Base-by-base conservation (phyloP, 2,329 filamentous ascomycete species). In the Didymella arachidicola region DNA sequence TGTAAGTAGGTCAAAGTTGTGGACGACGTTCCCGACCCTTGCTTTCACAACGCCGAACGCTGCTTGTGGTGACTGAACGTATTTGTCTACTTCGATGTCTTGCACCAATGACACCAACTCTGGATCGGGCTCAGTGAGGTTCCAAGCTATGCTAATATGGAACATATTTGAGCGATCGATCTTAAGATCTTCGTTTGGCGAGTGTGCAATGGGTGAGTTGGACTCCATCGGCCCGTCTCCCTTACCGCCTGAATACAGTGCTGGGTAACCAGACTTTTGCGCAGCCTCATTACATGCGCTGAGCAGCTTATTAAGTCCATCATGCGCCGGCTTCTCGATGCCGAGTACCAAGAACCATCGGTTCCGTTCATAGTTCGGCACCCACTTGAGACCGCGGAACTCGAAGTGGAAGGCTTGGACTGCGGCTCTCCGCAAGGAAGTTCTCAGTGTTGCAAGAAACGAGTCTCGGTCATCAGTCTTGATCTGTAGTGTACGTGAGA, bases 61-160 rank as follows among this genome's bases (percentile, higher is more conserved):
- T 22, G 73, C 65, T 22, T 64, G 53, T 27, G 75, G 68, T 7
- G 63, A 49, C 36, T 50, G 38, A 30, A 75, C 42, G 11, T 63
- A 56, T 34, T 63, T 59, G 42, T 59, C 55, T 16, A 73, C 58
- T 39, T 71, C 62, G 25, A 74, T 61, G 41, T 48, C n/a, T 41
- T 66, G 50, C 2, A 75, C 61, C 32, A 75, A 36, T 38, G 59
- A 54, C 8, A 67, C 54, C 67, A 66, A 75, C 34, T 69, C 67
- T 10, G 65, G 44, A 18, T 62, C 64, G 7, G 74, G 73, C 52
- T 73, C 71, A 11, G 59, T 52, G 25, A 79, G 63, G 43, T 73
- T 89, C 95, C 94, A 98, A 0, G 89, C 95, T 55, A 99, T 86
- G 44, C 93, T 97, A 59, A 98, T 80, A 77, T 99, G 95, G 71